These are phyloP conservation scores for Aspergillus intermedius DNA, from an alignment of 2,329 filamentous ascomycete genomes.

Conservation along the genomic window DNA sequence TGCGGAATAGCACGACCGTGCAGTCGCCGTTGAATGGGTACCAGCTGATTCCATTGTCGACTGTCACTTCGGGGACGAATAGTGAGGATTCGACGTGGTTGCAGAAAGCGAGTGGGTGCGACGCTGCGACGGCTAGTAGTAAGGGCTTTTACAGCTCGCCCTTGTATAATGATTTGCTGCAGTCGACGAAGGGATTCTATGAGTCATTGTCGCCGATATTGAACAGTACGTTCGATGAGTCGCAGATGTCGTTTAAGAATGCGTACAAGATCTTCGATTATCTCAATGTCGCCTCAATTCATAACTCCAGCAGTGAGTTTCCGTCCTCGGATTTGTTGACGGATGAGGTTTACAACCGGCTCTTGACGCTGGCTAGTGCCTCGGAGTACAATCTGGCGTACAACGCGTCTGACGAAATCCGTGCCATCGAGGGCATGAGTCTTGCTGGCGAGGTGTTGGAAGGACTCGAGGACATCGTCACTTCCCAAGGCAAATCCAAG, in stretches of 20 bases:
- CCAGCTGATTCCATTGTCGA: slow-evolving; percentile 72
- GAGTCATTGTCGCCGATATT: slow-evolving; percentile 45
- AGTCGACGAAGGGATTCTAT: slow-evolving; percentile 51
- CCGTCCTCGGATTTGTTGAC: slow-evolving; percentile 56
- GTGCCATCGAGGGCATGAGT: slow-evolving; percentile 52
- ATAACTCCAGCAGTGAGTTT: slow-evolving; percentile 55
- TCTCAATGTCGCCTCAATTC: slow-evolving; percentile 57
- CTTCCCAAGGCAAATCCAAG: slow-evolving; percentile 31
- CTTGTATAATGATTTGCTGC: slow-evolving; percentile 44
- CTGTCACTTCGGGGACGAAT: slow-evolving; percentile 54
- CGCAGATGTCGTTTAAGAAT: slow-evolving; percentile 52
- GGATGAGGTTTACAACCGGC: slow-evolving; percentile 51
- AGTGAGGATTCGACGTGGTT: slow-evolving; percentile 54
- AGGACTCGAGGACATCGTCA: slow-evolving; percentile 37
- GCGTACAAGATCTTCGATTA: slow-evolving; percentile 62
- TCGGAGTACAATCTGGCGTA: slow-evolving; percentile 81
- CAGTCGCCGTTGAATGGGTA: slow-evolving; percentile 69
- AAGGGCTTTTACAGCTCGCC: slow-evolving; percentile 52
- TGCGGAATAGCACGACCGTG: slow-evolving; percentile 64
- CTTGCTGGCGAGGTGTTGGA: slow-evolving; percentile 58
- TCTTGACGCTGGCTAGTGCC: slow-evolving; percentile 66
- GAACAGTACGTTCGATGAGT: slow-evolving; percentile 44
- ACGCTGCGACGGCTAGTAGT: slow-evolving; percentile 51
- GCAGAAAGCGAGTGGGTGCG: slow-evolving; percentile 51
- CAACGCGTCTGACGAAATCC: slow-evolving; percentile 52